A percentile compares a stretch with the other conserved stretches of the same genome.
Conservation (phyloP, 805 yeast species). For the Suhomyces prunicola region DNA sequence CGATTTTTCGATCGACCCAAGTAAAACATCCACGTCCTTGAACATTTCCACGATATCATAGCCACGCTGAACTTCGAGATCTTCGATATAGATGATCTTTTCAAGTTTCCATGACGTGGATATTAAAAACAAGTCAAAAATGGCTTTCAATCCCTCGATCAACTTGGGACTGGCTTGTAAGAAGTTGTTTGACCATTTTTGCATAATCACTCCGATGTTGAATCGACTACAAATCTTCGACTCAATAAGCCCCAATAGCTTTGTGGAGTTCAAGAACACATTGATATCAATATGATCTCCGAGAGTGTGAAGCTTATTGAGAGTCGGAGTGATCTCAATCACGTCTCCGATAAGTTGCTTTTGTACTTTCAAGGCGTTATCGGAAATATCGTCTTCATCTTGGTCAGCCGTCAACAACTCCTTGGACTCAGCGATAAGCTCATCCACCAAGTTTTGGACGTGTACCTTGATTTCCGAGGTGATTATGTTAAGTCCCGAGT, state of each 20-base stretch:
- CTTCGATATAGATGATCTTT: constrained; percentile 23
- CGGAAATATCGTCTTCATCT: constrained; percentile 9
- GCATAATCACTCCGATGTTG: constrained; percentile 17
- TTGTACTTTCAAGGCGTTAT: constrained; percentile 15
- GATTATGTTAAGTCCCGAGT: constrained; percentile 9
- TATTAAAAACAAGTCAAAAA: constrained; percentile 25
- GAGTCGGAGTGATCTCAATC: constrained; percentile 12
- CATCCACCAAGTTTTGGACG: constrained; percentile 24
- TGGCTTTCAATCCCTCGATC: constrained; percentile 13
- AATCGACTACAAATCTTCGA: constrained; percentile 11
- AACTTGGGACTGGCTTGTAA: constrained; percentile 10
- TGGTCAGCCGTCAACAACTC: constrained; percentile 9
- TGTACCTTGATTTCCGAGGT: constrained; percentile 21
- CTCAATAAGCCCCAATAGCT: constrained; percentile 14
- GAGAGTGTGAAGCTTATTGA: constrained; percentile 24
- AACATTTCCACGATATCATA: constrained; percentile 23
- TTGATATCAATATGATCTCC: constrained; percentile 25
- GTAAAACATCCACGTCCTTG: constrained; percentile 15
- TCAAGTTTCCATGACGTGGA: constrained; percentile 36
- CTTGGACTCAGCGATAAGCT: constrained; percentile 17
- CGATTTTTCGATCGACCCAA: constrained; percentile 12
- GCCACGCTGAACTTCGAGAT: constrained; percentile 16
- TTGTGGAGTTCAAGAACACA: constrained; percentile 7
- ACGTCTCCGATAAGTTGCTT: constrained; percentile 12
- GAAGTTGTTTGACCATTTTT: constrained; percentile 21